Base-by-base conservation (phyloP, 768 basidiomycete genomes). In the Suillus subaureus region DNA sequence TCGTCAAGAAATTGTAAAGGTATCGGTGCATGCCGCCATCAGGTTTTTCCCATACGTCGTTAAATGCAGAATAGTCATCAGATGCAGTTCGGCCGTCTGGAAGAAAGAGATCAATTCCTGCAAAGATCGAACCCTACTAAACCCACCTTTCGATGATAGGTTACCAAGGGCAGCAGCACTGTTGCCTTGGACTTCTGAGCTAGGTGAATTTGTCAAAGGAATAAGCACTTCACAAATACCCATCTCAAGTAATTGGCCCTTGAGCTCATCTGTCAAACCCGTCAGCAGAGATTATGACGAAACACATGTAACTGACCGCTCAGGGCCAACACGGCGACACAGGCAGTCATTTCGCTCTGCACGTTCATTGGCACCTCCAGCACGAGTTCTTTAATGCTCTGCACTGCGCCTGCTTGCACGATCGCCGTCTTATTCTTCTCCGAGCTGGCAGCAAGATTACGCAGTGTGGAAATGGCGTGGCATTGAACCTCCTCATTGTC, bases 401-500 rank as follows among this genome's bases (percentile, higher is more conserved):
- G 93, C 4, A 98, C 91, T 21, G 97, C 97, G 5, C 97, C 97
- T 6, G 97, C 97, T 76, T 97, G 93, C 61, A 99, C 96, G 64
- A 99, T 99, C 9, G 96, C 95, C 45, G 92, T 87, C 82, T 99
- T 99, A 82, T 99, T 99, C 84, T 96, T 94, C 83, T 99, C 97
- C 40, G 92, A 94, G 73, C 93, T 95, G 4, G 97, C 97, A 1
- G 97, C 97, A 18, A 99, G 85, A 74, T 99, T 99, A 18, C 97
- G 87, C 54, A 99, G 82, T 0, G 97, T 99, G 15, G 95, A 97
- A 69, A 99, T 99, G 23, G 97, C 97, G 72, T 99, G 97, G 74
- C 97, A 99, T 75, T 99, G 97, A 28, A 99, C 96, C 79, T 99
- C 97, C 80, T 99, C 97, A 73, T 99, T 99, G 78, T 99, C 97